Conservation (phyloP, 2,329 filamentous ascomycete species). For the Emergomyces pasteurianus region DNA sequence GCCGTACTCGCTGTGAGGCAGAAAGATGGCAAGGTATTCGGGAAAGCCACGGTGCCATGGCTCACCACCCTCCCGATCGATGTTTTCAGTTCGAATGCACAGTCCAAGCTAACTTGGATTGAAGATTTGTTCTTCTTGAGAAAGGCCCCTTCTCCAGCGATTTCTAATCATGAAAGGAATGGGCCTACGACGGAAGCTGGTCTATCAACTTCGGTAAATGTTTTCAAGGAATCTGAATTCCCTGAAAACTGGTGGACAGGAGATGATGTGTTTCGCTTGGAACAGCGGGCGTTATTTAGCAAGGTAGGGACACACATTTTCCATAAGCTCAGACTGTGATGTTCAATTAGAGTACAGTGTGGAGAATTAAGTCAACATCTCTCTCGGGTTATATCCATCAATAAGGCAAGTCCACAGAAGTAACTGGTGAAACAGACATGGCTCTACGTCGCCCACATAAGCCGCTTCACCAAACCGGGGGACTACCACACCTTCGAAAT, state of each 20-base stretch:
- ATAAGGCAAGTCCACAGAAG: not conserved
- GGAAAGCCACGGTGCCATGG: not conserved
- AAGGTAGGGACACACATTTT: constrained; percentile 22
- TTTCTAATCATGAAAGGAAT: no score
- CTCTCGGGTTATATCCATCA: no score
- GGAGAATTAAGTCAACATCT: not conserved
- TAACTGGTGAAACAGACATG: constrained; percentile 17
- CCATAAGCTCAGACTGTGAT: not conserved
- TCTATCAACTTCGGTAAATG: constrained; percentile 6
- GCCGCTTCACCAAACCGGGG: constrained; percentile 40
- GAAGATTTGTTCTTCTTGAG: not conserved
- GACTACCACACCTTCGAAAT: constrained; percentile 47
- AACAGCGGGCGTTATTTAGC: constrained; percentile 39
- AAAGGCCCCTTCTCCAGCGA: not conserved
- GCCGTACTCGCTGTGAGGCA: not conserved
- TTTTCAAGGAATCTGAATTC: constrained; percentile 31
- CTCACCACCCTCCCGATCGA: not conserved
- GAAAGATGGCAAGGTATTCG: not conserved
- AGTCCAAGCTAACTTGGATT: not conserved
- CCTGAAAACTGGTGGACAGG: constrained; percentile 29
- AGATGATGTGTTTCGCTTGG: constrained; percentile 35
- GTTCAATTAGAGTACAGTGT: not conserved
- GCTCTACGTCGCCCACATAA: constrained; percentile 27
- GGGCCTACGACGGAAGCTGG: not conserved
- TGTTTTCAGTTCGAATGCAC: not conserved